These are phyloP conservation scores for Phytophthora ramorum DNA, from an alignment of 352 stramenopile species.

Conservation along the genomic window DNA sequence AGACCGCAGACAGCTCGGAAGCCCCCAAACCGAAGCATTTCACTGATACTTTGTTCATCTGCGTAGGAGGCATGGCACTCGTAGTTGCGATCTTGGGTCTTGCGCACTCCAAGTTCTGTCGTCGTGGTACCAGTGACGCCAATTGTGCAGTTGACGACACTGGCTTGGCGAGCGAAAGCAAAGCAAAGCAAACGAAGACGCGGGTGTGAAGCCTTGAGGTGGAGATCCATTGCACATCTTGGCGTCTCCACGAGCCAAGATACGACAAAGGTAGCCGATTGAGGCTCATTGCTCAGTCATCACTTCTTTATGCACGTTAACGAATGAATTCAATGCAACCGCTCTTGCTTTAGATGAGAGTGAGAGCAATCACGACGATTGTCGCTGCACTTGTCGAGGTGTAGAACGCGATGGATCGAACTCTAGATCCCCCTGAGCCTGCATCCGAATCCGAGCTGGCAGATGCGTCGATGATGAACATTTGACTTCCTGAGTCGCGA, in stretches of 20 bases:
- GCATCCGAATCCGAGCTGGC: background rate
- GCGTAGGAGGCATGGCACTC: constrained; percentile 24
- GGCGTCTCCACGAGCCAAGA: background rate
- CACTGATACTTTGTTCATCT: constrained; percentile 7
- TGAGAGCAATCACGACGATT: background rate
- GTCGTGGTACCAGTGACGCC: background rate
- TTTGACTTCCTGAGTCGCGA: background rate
- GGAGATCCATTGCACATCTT: background rate
- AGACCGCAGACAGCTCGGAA: background rate
- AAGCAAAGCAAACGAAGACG: background rate
- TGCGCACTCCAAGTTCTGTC: constrained; percentile 22
- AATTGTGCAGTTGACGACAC: constrained; percentile 8
- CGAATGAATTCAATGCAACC: too few species aligned
- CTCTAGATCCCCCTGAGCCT: background rate
- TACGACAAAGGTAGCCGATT: background rate
- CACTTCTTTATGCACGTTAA: background rate
- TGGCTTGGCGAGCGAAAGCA: constrained; percentile 13
- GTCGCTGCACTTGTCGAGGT: background rate
- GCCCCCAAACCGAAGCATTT: constrained; percentile 3
- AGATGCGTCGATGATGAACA: background rate
- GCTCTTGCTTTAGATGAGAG: background rate
- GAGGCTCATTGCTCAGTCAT: background rate
- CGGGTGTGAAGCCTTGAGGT: background rate
- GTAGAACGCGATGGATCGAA: background rate
- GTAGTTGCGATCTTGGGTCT: constrained; percentile 24